Evolutionary conservation across 1,139 yeast species (phyloP).

Genomic region (Suhomyces choctaworum): DNA sequence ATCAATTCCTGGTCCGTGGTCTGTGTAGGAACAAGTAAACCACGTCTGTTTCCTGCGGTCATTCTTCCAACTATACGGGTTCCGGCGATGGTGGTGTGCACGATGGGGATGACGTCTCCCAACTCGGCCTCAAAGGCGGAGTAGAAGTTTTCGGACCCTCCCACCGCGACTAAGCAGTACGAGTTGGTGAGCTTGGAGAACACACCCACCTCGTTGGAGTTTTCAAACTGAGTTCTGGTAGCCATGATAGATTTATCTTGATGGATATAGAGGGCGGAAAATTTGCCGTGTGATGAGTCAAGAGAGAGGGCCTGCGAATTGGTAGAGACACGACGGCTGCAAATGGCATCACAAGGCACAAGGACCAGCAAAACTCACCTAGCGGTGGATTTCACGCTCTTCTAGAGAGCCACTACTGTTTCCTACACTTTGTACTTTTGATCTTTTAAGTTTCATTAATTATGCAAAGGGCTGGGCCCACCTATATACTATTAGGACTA

Average conservation of each 20-base stretch:
- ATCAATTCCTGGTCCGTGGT: slow-evolving; percentile 99
- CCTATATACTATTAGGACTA: not conserved
- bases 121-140: slow-evolving; percentile 97
- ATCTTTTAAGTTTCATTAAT: not conserved
- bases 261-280: slow-evolving; percentile 3
- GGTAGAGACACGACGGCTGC: not conserved
- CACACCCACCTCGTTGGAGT: slow-evolving; percentile 98
- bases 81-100: slow-evolving; percentile 97
- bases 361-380: too few species aligned
- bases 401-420: too few species aligned
- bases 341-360: too few species aligned
- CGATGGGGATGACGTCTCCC: slow-evolving; percentile 94
- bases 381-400: too few species aligned
- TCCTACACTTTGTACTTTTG: not conserved
- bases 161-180: slow-evolving; percentile 93
- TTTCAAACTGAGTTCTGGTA: slow-evolving; percentile 75
- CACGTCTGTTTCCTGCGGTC: slow-evolving; percentile 99
- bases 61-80: slow-evolving; percentile 97
- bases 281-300: slow-evolving; percentile 14
- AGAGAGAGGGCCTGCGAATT: slow-evolving; percentile 1
- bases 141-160: slow-evolving; percentile 97
- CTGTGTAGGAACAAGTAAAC: slow-evolving; percentile 93
- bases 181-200: slow-evolving; percentile 95
- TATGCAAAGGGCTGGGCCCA: not conserved
- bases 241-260: slow-evolving; percentile 33